These are phyloP conservation scores for Aureobasidium namibiae DNA, from an alignment of 2,329 filamentous ascomycete species.

Conservation along the genomic window DNA sequence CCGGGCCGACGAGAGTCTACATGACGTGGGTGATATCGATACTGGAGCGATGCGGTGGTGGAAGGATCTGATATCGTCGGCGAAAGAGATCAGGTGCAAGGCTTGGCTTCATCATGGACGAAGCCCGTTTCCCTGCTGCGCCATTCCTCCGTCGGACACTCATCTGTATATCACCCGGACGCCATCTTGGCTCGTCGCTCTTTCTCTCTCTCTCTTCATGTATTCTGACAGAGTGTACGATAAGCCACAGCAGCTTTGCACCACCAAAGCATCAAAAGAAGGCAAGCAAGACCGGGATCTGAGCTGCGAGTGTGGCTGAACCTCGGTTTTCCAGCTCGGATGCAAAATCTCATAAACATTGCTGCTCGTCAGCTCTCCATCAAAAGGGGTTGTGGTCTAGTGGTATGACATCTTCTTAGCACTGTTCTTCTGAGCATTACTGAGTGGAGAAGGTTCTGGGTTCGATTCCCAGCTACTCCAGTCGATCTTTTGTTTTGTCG, in stretches of 20 bases:
- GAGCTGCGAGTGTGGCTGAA: background rate
- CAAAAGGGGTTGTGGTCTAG: slow-evolving; percentile 7
- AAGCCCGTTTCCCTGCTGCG: background rate
- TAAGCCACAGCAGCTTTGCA: too few species aligned
- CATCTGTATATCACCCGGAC: background rate
- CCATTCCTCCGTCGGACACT: background rate
- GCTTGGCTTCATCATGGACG: background rate
- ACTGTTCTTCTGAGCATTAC: slow-evolving; percentile 1
- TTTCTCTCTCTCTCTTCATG: too few species aligned
- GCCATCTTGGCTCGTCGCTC: too few species aligned
- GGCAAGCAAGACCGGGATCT: too few species aligned
- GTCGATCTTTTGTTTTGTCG: background rate
- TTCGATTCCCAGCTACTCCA: slow-evolving; percentile 12
- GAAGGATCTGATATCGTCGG: background rate
- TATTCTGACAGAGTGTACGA: too few species aligned
- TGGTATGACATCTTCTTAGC: slow-evolving; percentile 12
- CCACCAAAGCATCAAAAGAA: too few species aligned
- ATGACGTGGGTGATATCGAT: background rate
- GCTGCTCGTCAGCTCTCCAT: background rate
- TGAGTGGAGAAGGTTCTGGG: slow-evolving; percentile 11
- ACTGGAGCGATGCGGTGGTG: background rate
- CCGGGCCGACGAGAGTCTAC: background rate
- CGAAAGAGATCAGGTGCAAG: background rate
- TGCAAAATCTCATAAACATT: background rate
- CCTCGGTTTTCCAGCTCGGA: background rate